Base-by-base conservation (phyloP, 352 stramenopile species). In the Globisporangium yorkense region DNA sequence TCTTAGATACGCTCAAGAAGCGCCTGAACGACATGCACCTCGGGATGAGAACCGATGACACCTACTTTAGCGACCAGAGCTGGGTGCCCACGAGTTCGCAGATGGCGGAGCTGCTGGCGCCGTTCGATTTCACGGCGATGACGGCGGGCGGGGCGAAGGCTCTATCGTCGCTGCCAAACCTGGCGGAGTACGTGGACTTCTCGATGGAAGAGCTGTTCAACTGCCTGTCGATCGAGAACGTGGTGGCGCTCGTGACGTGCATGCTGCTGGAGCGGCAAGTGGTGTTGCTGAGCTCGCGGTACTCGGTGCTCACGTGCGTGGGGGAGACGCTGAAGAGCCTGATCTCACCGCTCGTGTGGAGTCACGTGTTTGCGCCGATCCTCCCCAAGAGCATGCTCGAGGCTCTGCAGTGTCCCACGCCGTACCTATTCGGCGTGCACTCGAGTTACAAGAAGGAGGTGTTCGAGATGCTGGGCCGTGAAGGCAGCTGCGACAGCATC, bases 381-480 rank as follows among this genome's bases (percentile, higher is more conserved):
- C 51, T 96, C 21, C 86, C 86, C 4, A 78, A 84, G 54, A 82
- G 68, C 47, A 92, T 94, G 80, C 68, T 92, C 8, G 84, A 92
- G 56, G 88, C 76, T 20, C 71, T 94, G 31, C 84, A 94, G 58
- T 94, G 84, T 53, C 84, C 84, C 45, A 94, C 84, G 9, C 84
- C 84, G 21, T 94, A 88, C 51, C 51, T 94, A n/a, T 94, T 94
- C 56, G 84, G 84, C n/a, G 75, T 92, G 3, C 82, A 94, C 53
- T 67, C 80, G 18, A 90, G 77, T 57, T 90, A 90, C 59, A 72
- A 71, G 44, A 57, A 50, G 3, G 80, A 92, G 44, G 61, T 92
- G 43, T 69, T 72, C 12, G 82, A 92, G 39, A 89, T 89, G 76
- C 74, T 90, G n/a, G 55, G 71, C 21, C 70, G 80, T 10, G 79